A percentile compares a stretch with the other conserved stretches of the same genome.
Evolutionary conservation across 2,329 filamentous ascomycete species (phyloP).

Genomic region (Arthrobotrys sinensis): DNA sequence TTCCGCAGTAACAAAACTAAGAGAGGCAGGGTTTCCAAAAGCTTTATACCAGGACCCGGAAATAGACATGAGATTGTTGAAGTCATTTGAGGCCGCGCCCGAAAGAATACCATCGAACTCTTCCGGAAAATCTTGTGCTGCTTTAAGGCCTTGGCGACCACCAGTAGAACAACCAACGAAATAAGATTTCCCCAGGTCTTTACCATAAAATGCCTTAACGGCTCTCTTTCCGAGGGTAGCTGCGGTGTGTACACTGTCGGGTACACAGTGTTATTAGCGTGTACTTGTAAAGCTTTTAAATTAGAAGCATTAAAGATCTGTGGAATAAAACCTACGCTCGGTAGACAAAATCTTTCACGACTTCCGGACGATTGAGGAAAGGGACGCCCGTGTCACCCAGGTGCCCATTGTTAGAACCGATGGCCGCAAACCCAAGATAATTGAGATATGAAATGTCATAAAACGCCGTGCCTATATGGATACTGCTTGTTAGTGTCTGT

Average conservation of each 20-base stretch:
- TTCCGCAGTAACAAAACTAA: conserved; percentile 2
- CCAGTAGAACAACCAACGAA: conserved; percentile 71
- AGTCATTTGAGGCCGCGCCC: conserved; percentile 68
- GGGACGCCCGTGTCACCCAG: conserved; percentile 16
- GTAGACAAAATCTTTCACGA: conserved; percentile 43
- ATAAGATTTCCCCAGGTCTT: conserved; percentile 68
- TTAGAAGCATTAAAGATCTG: neutral
- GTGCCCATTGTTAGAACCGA: conserved; percentile 46
- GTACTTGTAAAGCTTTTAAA: too few relatives aligned
- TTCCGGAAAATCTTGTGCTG: conserved; percentile 68
- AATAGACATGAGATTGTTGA: conserved; percentile 67
- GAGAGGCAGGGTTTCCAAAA: too few relatives aligned
- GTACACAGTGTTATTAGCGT: neutral
- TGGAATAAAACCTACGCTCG: conserved; percentile 7
- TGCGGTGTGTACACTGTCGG: neutral
- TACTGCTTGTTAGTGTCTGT: neutral
- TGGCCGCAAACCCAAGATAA: conserved; percentile 30
- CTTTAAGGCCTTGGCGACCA: conserved; percentile 70
- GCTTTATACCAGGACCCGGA: neutral
- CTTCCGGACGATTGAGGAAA: conserved; percentile 43
- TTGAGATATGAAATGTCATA: conserved; percentile 11
- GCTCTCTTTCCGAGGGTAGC: conserved; percentile 1
- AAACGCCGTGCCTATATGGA: conserved; percentile 4
- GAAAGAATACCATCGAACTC: conserved; percentile 71
- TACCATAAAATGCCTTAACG: conserved; percentile 19